Evolutionary conservation across 2,329 filamentous ascomycete species (phyloP).

Genomic region (Colletotrichum tropicicola): DNA sequence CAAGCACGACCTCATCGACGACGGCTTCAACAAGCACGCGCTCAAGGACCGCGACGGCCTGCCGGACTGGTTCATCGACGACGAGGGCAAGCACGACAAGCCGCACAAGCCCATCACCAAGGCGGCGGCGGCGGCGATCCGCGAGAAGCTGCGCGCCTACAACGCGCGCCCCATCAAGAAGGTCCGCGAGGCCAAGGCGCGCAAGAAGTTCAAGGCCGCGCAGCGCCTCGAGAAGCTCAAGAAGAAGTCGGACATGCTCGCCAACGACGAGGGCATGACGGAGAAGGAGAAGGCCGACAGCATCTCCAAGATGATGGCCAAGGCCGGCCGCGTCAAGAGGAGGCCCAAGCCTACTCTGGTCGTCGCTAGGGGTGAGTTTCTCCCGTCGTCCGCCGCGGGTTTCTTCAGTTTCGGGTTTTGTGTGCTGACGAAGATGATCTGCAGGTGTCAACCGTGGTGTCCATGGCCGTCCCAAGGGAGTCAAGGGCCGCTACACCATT

Average conservation of each 20-base stretch:
- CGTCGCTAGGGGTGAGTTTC: constrained; percentile 74
- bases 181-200: constrained; percentile 92
- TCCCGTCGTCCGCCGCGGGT: background rate
- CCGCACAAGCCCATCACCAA: constrained; percentile 90
- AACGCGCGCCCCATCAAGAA: constrained; percentile 99
- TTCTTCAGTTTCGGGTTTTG: background rate
- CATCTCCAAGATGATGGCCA: constrained; percentile 83
- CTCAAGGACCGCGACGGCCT: constrained; percentile 92
- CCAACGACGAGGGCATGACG: constrained; percentile 89
- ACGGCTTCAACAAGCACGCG: constrained; percentile 91
- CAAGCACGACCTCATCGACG: constrained; percentile 82
- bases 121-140: constrained; percentile 88
- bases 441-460: constrained; percentile 76
- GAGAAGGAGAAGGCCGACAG: constrained; percentile 94
- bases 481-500: constrained; percentile 98
- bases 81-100: constrained; percentile 86
- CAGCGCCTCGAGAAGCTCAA: constrained; percentile 92
- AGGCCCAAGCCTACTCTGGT: constrained; percentile 86
- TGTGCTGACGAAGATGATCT: constrained; percentile 7
- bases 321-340: constrained; percentile 86
- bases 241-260: constrained; percentile 93
- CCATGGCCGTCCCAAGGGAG: constrained; percentile 85
- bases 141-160: constrained; percentile 90
- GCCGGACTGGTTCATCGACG: constrained; percentile 97
- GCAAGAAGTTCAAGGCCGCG: constrained; percentile 96